phyloP scores from a whole-genome alignment of 148 eudicot species.

The Tetragonia tetragonoides region DNA sequence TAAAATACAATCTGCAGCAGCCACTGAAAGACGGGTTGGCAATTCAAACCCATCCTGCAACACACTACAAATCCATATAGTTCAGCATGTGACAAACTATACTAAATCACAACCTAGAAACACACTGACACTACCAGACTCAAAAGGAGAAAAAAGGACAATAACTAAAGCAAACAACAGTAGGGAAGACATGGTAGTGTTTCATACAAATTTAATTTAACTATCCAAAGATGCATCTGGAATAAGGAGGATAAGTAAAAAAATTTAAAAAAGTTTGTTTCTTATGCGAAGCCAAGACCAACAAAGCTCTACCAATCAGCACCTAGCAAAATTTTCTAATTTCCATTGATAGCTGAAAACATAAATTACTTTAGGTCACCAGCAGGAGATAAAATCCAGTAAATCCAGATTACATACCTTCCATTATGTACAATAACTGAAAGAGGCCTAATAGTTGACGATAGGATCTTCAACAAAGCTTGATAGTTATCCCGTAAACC shows the following conservation, averaged over 20 bases:
- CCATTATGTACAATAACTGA: constrained; percentile 42
- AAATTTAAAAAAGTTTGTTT: background rate
- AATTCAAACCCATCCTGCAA: constrained; percentile 78
- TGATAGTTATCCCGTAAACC: constrained; percentile 51
- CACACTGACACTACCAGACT: background rate
- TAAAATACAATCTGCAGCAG: constrained; percentile 77
- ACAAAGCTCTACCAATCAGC: too few species aligned
- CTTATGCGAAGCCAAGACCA: background rate
- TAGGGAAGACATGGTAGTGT: background rate
- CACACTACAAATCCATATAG: constrained; percentile 40
- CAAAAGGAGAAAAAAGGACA: background rate
- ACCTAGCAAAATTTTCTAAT: too few species aligned
- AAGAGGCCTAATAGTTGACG: constrained; percentile 46
- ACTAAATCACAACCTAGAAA: background rate
- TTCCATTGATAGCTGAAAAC: too few species aligned
- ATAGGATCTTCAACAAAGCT: constrained; percentile 45
- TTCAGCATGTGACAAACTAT: background rate
- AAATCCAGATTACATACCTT: constrained; percentile 40
- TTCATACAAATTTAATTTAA: background rate
- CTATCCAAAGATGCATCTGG: background rate
- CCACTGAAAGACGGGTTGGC: constrained; percentile 83
- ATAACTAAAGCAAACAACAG: background rate
- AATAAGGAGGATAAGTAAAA: background rate
- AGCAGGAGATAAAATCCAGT: background rate
- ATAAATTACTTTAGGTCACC: background rate